Conservation (phyloP, 352 stramenopile genomes). For the Saprolegnia diclina region DNA sequence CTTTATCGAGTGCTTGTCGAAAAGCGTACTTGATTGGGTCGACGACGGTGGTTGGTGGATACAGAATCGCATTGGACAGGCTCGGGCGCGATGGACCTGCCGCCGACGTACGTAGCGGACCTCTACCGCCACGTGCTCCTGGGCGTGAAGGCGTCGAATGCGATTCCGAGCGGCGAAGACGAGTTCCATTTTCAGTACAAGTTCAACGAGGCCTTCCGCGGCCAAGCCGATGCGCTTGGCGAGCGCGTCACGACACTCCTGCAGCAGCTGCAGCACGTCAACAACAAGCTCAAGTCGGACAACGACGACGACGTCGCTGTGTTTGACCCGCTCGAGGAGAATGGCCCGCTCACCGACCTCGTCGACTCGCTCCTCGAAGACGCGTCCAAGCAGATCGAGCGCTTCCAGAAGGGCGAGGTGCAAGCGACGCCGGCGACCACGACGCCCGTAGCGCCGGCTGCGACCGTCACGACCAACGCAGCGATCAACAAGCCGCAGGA, state of each 20-base stretch:
- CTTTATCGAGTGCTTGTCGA: neutral
- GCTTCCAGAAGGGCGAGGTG: conserved; percentile 37
- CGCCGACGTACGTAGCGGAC: conserved; percentile 21
- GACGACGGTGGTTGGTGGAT: conserved; percentile 10
- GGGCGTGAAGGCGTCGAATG: conserved; percentile 77
- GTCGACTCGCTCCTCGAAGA: conserved; percentile 77
- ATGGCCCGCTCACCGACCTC: conserved; percentile 65
- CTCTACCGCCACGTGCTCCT: conserved; percentile 28
- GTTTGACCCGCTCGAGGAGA: conserved; percentile 74
- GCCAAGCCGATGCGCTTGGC: neutral
- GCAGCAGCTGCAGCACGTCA: conserved; percentile 16
- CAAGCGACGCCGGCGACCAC: conserved; percentile 17
- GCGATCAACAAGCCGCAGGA: conserved; percentile 85
- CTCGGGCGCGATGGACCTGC: conserved; percentile 15
- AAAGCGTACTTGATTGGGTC: conserved; percentile 5
- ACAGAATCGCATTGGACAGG: neutral
- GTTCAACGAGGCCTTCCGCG: conserved; percentile 42
- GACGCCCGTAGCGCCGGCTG: conserved; percentile 17
- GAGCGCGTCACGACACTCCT: conserved; percentile 21
- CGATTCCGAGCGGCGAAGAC: conserved; percentile 66
- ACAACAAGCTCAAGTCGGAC: conserved; percentile 23
- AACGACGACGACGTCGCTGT: conserved; percentile 46
- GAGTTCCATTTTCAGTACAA: conserved; percentile 79
- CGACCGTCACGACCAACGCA: conserved; percentile 29
- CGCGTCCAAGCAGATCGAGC: conserved; percentile 66